Evolutionary conservation across 2,329 filamentous ascomycete genomes (phyloP), one percentile per base, ranked within the genome.

Genomic region (Ophiostoma novo-ulmi): DNA sequence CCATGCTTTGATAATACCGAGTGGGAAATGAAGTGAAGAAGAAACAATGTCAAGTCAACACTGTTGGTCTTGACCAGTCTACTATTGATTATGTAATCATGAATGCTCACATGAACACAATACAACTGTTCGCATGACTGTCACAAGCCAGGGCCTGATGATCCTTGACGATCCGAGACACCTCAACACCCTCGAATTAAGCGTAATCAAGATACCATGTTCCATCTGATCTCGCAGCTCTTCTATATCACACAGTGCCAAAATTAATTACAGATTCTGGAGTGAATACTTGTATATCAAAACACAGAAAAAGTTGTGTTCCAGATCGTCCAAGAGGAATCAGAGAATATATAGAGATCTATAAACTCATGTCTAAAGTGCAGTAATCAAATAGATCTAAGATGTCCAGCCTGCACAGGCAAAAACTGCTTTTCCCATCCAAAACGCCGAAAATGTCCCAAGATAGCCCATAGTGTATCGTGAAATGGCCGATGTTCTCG

Each of bases 351-450:
- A 5, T 26, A 26, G 17, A 58, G n/a, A 26, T 48, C 11, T 58
- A 58, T 58, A 22, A 22, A 26, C 14, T 26, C 22, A 35, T 17
- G 35, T 38, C 35, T 17, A 35, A n/a, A 6, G 1, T 64, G 61
- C 14, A 63, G 58, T 17, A 10, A 17, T 6, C 13, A 63, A 3
- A 1, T 63, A 20, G 13, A 26, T 11, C 22, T 5, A 22, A 8
- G 1, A 26, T 20, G 52, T 7, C 22, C 22, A 22, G 48, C 17
- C n/a, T 22, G n/a, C 48, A 58, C 7, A 48, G 5, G 14, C 52
- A 55, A n/a, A n/a, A n/a, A 48, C 63, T 38, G 31, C 41, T 63
- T 68, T 70, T 70, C 52, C 69, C 38, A 39, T 70, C 67, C 67
- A 48, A 44, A 61, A 70, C 69, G 52, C 65, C 64, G 31, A 55